Evolutionary conservation across 2,329 filamentous ascomycete species (phyloP).

Genomic region (Calonectria montana): DNA sequence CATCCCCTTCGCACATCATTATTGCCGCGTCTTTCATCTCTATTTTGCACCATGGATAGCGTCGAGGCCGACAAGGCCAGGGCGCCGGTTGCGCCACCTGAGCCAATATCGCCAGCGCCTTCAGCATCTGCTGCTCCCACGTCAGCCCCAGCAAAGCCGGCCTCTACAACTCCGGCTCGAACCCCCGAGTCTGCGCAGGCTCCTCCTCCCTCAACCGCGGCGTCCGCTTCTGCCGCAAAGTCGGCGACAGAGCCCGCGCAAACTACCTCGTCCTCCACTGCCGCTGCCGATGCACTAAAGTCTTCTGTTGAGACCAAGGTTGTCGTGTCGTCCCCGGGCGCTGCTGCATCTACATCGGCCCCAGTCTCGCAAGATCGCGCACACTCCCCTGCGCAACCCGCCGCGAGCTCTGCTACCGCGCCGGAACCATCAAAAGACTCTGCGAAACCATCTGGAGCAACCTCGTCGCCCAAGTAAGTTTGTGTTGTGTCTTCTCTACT

Average conservation of each 20-base stretch:
- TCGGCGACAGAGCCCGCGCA: conserved; percentile 25
- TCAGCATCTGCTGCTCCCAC: conserved; percentile 36
- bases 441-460: background rate
- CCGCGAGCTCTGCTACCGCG: conserved; percentile 11
- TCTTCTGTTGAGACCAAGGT: conserved; percentile 10
- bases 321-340: conserved; percentile 26
- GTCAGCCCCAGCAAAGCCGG: conserved; percentile 30
- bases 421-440: conserved; percentile 12
- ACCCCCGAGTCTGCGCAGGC: conserved; percentile 37
- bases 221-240: conserved; percentile 26
- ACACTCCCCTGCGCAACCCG: conserved; percentile 28
- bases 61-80: conserved; percentile 40
- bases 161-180: conserved; percentile 35
- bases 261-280: conserved; percentile 11
- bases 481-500: background rate
- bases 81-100: conserved; percentile 39
- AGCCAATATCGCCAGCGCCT: conserved; percentile 42
- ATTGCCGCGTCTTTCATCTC: background rate
- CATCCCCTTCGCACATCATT: conserved; percentile 1
- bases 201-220: conserved; percentile 26
- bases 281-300: conserved; percentile 15
- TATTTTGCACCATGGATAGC: conserved; percentile 38
- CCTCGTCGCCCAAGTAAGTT: conserved; percentile 27
- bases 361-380: conserved; percentile 30
- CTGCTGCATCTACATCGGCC: conserved; percentile 26